Evolutionary conservation across 306 rosid genomes (phyloP).

Genomic region (Quercus agrifolia): DNA sequence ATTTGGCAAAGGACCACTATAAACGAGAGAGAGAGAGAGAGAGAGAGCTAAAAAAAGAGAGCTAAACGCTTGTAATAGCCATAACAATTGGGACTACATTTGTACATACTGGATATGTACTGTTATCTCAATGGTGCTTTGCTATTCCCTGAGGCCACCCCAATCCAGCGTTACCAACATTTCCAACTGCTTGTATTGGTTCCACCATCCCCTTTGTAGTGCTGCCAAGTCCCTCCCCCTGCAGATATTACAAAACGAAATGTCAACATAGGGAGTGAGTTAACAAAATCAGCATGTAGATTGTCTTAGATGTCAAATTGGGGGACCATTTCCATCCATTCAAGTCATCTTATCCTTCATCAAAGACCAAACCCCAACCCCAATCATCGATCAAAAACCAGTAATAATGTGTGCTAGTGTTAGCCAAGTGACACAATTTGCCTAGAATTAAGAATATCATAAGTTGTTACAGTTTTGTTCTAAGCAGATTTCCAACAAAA

Average conservation of each 20-base stretch:
- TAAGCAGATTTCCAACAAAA: background rate
- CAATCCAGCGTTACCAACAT: constrained; percentile 70
- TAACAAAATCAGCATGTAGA: background rate
- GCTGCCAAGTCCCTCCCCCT: constrained; percentile 90
- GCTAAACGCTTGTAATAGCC: background rate
- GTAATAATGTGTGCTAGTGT: background rate
- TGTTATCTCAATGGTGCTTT: background rate
- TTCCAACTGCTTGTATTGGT: constrained; percentile 69
- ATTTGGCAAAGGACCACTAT: too few species aligned
- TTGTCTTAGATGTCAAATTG: background rate
- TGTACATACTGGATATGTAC: background rate
- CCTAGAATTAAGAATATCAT: background rate
- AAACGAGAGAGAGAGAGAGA: too few species aligned
- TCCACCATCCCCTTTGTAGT: constrained; percentile 64
- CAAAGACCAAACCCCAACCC: background rate
- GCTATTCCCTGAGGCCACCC: constrained; percentile 59
- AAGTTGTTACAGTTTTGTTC: background rate
- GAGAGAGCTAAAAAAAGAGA: too few species aligned
- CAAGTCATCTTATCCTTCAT: background rate
- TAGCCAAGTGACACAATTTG: background rate
- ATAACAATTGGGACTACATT: background rate
- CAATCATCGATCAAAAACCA: background rate
- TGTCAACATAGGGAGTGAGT: background rate
- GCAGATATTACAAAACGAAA: background rate
- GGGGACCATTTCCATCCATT: too few species aligned